These are phyloP conservation scores for Heritiera fomes DNA, from an alignment of 345 rosid genomes.

Conservation along the genomic window DNA sequence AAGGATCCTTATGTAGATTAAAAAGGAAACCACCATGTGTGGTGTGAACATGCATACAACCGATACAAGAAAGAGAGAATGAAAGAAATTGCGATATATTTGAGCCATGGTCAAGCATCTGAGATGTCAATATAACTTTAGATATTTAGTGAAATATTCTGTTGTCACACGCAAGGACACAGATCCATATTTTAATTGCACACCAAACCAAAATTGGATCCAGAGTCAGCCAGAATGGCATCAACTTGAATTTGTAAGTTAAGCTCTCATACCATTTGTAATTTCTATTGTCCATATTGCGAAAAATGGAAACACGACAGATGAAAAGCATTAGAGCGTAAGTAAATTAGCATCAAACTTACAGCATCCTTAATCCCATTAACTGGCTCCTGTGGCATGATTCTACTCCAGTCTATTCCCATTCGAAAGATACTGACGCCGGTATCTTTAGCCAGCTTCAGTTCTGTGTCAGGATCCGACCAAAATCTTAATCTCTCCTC, in stretches of 20 bases:
- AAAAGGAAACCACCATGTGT: not conserved
- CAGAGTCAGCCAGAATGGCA: not conserved
- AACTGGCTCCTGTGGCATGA: slow-evolving; percentile 89
- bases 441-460: slow-evolving; percentile 83
- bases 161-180: not conserved
- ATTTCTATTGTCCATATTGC: slow-evolving; percentile 8
- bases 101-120: slow-evolving; percentile 6
- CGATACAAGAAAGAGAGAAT: not conserved
- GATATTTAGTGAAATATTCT: not conserved
- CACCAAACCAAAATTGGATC: slow-evolving; percentile 11
- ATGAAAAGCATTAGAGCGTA: slow-evolving; percentile 22
- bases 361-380: slow-evolving; percentile 66
- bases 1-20: not conserved
- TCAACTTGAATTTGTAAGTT: not conserved
- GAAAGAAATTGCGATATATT: not conserved
- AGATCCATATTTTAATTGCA: not conserved
- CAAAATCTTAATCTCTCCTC: slow-evolving; percentile 91
- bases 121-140: not conserved
- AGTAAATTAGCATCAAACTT: slow-evolving; percentile 36
- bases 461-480: slow-evolving; percentile 93
- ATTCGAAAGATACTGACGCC: slow-evolving; percentile 79
- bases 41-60: not conserved
- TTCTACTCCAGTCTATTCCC: slow-evolving; percentile 92
- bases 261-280: not conserved
- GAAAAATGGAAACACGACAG: slow-evolving; percentile 16